Conservation (phyloP, 2,329 filamentous ascomycete genomes). For the Beauveria varroae region DNA sequence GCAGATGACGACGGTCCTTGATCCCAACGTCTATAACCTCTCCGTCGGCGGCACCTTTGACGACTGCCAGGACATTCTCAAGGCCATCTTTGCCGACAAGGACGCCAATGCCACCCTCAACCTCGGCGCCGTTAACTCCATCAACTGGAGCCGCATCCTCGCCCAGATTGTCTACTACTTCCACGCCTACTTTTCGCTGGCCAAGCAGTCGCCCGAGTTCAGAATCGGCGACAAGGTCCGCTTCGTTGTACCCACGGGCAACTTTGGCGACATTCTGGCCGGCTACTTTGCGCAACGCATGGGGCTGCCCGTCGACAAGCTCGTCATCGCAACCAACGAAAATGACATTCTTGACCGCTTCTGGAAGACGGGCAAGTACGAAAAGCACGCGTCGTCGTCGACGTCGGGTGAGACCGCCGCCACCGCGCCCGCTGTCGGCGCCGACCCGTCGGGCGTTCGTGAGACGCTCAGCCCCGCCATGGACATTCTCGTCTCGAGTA, state of each 20-base stretch:
- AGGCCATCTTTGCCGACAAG: constrained; percentile 80
- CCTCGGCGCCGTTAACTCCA: constrained; percentile 90
- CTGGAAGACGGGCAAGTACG: constrained; percentile 83
- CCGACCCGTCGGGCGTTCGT: constrained; percentile 68
- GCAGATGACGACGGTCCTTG: constrained; percentile 92
- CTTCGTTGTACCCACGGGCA: constrained; percentile 88
- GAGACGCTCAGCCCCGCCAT: constrained; percentile 93
- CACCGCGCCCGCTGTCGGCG: constrained; percentile 54
- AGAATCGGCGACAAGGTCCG: constrained; percentile 62
- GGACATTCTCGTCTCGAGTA: constrained; percentile 94
- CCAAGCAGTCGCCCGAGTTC: constrained; percentile 50
- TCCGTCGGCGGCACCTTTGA: constrained; percentile 88
- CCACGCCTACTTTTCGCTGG: constrained; percentile 81
- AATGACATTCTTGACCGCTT: constrained; percentile 97
- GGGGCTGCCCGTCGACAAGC: constrained; percentile 80
- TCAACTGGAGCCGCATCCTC: constrained; percentile 92
- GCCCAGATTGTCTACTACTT: constrained; percentile 98
- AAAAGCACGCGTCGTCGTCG: constrained; percentile 57
- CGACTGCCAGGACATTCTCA: constrained; percentile 95
- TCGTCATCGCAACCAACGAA: constrained; percentile 91
- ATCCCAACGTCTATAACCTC: constrained; percentile 88
- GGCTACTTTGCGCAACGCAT: constrained; percentile 89
- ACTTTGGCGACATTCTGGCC: constrained; percentile 91
- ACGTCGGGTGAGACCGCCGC: constrained; percentile 52
- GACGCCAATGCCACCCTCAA: constrained; percentile 76